A percentile compares a stretch with the other conserved stretches of the same genome.
phyloP scores from a whole-genome alignment of 495 filamentous ascomycete species.

The Xylaria telfairii region DNA sequence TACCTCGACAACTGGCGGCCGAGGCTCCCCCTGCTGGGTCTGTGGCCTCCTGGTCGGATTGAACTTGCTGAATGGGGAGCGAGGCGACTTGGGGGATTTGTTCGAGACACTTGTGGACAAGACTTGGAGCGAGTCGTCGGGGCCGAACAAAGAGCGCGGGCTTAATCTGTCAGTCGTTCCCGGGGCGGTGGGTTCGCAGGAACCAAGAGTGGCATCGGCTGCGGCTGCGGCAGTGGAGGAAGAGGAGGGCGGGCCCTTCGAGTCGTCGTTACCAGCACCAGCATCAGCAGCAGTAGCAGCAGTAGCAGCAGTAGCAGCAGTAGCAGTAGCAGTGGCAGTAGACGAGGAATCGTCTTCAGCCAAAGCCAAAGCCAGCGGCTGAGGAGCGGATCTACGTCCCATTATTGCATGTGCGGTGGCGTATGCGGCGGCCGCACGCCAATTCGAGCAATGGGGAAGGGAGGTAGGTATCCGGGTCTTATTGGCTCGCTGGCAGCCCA shows the following conservation, averaged over 20 bases:
- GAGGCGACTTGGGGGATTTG: constrained; percentile 58
- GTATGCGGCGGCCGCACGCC: constrained; percentile 22
- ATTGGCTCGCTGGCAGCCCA: constrained; percentile 22
- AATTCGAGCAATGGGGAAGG: constrained; percentile 18
- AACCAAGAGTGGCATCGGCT: constrained; percentile 29
- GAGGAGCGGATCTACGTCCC: constrained; percentile 60
- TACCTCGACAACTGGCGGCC: constrained; percentile 39
- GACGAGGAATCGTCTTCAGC: constrained; percentile 41
- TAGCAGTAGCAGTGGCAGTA: constrained; percentile 28
- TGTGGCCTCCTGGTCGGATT: constrained; percentile 36
- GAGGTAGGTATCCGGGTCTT: constrained; percentile 20
- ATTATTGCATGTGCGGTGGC: constrained; percentile 44
- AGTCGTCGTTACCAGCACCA: constrained; percentile 13
- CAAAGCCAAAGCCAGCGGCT: constrained; percentile 59
- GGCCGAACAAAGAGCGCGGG: constrained; percentile 33
- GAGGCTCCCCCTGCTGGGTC: constrained; percentile 32
- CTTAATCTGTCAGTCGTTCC: constrained; percentile 32
- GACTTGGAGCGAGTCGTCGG: constrained; percentile 42
- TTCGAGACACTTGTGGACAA: constrained; percentile 43
- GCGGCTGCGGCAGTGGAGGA: constrained; percentile 18
- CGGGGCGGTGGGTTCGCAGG: constrained; percentile 30
- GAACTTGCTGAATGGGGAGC: constrained; percentile 56
- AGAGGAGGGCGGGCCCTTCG: constrained; percentile 3
- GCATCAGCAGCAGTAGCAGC: constrained; percentile 28
- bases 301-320: constrained; percentile 32